These are phyloP conservation scores for Myxozyma lipomycoides DNA, from an alignment of 805 yeast species.

Conservation along the genomic window DNA sequence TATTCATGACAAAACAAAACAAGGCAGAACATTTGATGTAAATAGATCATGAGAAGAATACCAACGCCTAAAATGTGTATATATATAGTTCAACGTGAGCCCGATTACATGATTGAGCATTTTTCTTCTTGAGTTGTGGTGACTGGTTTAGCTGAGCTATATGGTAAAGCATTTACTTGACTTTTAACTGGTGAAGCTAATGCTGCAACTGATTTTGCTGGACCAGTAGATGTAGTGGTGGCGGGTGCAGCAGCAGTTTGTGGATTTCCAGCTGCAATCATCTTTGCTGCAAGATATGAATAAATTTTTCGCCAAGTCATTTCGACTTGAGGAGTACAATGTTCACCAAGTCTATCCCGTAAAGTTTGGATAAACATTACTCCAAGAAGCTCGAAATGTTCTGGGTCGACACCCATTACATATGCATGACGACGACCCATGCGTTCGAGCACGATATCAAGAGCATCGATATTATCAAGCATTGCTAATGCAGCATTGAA, in stretches of 20 bases:
- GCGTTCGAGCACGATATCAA: slow-evolving; percentile 50
- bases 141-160: no score
- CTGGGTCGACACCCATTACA: slow-evolving; percentile 54
- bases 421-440: slow-evolving; percentile 56
- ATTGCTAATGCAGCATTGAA: slow-evolving; percentile 52
- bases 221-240: neutral
- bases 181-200: neutral
- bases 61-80: neutral
- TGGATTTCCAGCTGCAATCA: slow-evolving; percentile 23
- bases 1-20: no score
- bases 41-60: neutral
- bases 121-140: neutral
- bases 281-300: slow-evolving; percentile 35
- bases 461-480: slow-evolving; percentile 47
- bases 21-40: neutral
- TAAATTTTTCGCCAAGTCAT: slow-evolving; percentile 35
- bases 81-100: no score
- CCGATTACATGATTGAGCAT: neutral
- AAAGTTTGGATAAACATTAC: slow-evolving; percentile 57
- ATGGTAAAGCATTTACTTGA: neutral
- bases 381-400: slow-evolving; percentile 53
- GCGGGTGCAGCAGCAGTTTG: neutral
- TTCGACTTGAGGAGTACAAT: slow-evolving; percentile 28
- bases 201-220: neutral
- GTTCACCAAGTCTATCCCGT: slow-evolving; percentile 46